Evolutionary conservation across 768 basidiomycete genomes (phyloP).

Genomic region (Lentinus brumalis): DNA sequence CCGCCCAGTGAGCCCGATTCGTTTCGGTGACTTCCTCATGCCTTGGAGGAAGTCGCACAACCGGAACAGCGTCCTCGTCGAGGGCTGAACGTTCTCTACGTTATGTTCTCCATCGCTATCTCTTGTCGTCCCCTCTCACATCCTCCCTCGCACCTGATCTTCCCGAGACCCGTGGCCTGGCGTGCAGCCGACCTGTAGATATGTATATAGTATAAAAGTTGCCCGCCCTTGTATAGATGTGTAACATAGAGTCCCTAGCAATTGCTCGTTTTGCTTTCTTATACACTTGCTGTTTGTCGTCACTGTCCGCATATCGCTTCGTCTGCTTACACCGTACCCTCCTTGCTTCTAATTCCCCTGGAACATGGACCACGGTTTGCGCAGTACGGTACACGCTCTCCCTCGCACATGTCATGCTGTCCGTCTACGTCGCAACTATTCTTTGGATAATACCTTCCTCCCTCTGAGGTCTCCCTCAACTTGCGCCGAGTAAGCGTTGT

Average conservation of each 20-base stretch:
- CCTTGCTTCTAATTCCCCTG: not conserved
- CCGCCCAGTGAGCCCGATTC: conserved; percentile 8
- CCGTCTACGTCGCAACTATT: no score
- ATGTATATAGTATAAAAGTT: conserved; percentile 1
- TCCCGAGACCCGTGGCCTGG: not conserved
- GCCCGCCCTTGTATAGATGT: not conserved
- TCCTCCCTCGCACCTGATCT: not conserved
- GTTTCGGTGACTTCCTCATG: conserved; percentile 7
- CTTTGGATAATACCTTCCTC: no score
- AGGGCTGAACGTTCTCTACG: not conserved
- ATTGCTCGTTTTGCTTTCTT: not conserved
- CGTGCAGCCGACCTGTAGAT: conserved; percentile 8
- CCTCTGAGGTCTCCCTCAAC: no score
- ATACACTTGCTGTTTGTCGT: not conserved
- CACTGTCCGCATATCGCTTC: not conserved
- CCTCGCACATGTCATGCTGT: no score
- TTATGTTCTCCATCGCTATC: not conserved
- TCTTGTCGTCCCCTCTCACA: not conserved
- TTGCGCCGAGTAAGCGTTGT: no score
- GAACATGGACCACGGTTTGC: no score
- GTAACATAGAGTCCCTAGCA: not conserved
- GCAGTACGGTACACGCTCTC: no score
- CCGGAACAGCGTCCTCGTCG: not conserved
- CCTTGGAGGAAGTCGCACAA: conserved; percentile 1
- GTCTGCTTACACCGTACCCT: not conserved